Percentiles rank a stretch among this genome's conserved stretches.
Conservation (phyloP, 305 asterid genomes). For the Fraxinus paxiana region DNA sequence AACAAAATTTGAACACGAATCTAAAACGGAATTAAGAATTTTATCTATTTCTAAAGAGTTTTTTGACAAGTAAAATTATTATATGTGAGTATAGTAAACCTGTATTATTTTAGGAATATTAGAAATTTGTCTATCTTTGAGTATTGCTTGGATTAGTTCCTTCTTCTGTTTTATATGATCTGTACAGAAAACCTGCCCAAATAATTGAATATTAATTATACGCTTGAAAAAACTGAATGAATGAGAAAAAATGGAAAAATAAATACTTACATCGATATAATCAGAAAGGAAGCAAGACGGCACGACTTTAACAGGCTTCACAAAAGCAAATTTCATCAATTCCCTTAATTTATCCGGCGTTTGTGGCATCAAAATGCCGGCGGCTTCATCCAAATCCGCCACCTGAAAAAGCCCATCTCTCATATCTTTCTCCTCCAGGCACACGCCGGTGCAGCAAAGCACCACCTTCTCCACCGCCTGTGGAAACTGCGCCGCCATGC, state of each 20-base stretch:
- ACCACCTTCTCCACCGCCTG: slow-evolving; percentile 67
- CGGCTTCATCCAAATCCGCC: slow-evolving; percentile 70
- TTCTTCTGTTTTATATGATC: slow-evolving; percentile 53
- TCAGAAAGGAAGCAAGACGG: slow-evolving; percentile 77
- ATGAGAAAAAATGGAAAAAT: not conserved
- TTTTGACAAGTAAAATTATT: not conserved
- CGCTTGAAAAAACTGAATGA: not conserved
- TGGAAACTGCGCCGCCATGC: slow-evolving; percentile 71
- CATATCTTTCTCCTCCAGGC: slow-evolving; percentile 79
- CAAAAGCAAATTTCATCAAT: slow-evolving; percentile 63
- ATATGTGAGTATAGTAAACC: slow-evolving; percentile 31
- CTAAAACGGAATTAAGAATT: not conserved
- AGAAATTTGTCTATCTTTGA: slow-evolving; percentile 52
- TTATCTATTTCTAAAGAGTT: not conserved
- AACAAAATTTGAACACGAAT: not conserved
- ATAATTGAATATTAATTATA: not conserved
- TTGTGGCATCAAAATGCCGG: slow-evolving; percentile 73
- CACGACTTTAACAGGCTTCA: slow-evolving; percentile 51
- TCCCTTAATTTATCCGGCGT: slow-evolving; percentile 74
- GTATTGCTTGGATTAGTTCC: slow-evolving; percentile 67
- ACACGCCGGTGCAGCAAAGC: slow-evolving; percentile 78
- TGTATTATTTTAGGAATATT: slow-evolving; percentile 59
- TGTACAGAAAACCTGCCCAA: slow-evolving; percentile 54
- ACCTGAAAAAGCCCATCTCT: slow-evolving; percentile 66
- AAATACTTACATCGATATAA: slow-evolving; percentile 54